Evolutionary conservation across 306 rosid genomes (phyloP).

Genomic region (Rosa multiflora): DNA sequence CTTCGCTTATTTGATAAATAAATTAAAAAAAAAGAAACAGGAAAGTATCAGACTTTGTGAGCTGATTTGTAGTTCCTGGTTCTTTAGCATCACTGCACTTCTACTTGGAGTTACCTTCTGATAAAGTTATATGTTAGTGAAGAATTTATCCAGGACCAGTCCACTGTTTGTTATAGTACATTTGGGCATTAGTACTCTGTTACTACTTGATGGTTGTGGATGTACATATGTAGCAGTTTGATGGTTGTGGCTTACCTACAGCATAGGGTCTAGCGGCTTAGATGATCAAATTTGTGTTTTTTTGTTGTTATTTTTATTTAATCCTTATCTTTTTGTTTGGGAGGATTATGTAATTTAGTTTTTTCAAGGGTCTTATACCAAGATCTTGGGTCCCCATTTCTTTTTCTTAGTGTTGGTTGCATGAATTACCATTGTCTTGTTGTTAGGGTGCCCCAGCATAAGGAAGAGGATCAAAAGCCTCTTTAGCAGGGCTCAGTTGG

Average conservation of each 20-base stretch:
- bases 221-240: not conserved
- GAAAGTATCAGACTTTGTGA: not conserved
- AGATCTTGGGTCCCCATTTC: not conserved
- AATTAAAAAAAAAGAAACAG: not conserved
- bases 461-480: not conserved
- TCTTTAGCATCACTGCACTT: not conserved
- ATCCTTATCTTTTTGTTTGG: not conserved
- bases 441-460: not conserved
- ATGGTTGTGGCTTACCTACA: not conserved
- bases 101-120: not conserved
- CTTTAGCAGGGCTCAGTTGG: not conserved
- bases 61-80: not conserved
- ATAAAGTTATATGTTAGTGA: not conserved
- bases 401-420: not conserved
- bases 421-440: not conserved
- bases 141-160: not conserved
- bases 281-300: not conserved
- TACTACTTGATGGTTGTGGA: not conserved
- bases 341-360: not conserved
- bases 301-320: not conserved
- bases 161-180: not conserved
- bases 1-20: not conserved
- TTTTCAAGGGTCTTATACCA: not conserved
- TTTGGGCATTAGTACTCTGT: not conserved
- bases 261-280: not conserved